These are phyloP conservation scores for Candida hispaniensis DNA, from an alignment of 805 yeast species.

Conservation along the genomic window DNA sequence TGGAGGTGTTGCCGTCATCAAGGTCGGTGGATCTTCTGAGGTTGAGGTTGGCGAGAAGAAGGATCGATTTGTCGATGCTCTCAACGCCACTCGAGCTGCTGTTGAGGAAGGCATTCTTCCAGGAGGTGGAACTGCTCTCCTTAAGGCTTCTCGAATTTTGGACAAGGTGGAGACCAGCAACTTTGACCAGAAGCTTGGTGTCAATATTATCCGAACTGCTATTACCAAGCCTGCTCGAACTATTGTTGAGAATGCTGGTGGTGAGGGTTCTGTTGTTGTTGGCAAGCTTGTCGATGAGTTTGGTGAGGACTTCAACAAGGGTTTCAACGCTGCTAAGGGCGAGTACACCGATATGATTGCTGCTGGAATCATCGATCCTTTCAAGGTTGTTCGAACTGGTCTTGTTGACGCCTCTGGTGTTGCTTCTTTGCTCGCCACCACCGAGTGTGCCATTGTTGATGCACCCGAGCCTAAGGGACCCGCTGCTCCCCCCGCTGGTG, in stretches of 20 bases:
- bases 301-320: slow-evolving; percentile 70
- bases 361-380: slow-evolving; percentile 96
- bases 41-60: slow-evolving; percentile 99
- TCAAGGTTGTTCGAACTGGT: slow-evolving; percentile 94
- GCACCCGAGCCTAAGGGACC: slow-evolving; percentile 64
- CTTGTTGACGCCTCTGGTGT: slow-evolving; percentile 95
- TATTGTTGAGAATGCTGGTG: slow-evolving; percentile 93
- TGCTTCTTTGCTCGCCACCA: slow-evolving; percentile 92
- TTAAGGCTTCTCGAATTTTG: slow-evolving; percentile 76
- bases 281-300: slow-evolving; percentile 59
- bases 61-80: slow-evolving; percentile 96
- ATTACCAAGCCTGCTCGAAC: slow-evolving; percentile 92
- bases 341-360: slow-evolving; percentile 92
- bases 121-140: slow-evolving; percentile 98
- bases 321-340: slow-evolving; percentile 88
- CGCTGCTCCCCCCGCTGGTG: slow-evolving; percentile 48
- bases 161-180: slow-evolving; percentile 63
- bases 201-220: slow-evolving; percentile 83
- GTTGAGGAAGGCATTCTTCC: slow-evolving; percentile 98
- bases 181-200: slow-evolving; percentile 96
- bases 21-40: slow-evolving; percentile 95
- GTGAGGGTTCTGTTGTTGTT: slow-evolving; percentile 93
- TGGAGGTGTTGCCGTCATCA: slow-evolving; percentile 97
- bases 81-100: slow-evolving; percentile 98
- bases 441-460: slow-evolving; percentile 96